Base-by-base conservation (phyloP, 2,329 filamentous ascomycete species). In the Xylaria polymorpha region DNA sequence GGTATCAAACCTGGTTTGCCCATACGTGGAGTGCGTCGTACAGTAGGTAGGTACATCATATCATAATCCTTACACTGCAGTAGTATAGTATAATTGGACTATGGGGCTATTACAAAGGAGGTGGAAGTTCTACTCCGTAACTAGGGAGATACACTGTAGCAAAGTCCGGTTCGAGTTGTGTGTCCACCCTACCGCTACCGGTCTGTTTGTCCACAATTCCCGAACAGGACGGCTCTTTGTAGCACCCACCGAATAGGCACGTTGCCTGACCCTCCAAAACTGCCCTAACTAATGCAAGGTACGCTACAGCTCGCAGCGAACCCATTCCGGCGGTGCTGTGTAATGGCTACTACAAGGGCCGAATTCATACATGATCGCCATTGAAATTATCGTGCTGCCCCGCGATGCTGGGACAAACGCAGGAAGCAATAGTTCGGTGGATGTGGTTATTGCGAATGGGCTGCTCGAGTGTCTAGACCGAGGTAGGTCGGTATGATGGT, bases 251-350 rank as follows among this genome's bases (percentile, higher is more conserved):
- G 65, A 70, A 68, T 72, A 65, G 63, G 65, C 60, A 64, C 4
- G 37, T 53, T 69, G 62, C 62, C 65, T 66, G 68, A 67, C 68
- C 70, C 68, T 68, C 58, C 66, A 59, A 56, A 59, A 44, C 25
- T 50, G 60, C 25, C 25, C 37, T 55, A 43, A 55, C 71, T 72
- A 69, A 72, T 72, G 71, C 71, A 72, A 72, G 71, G 71, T 69
- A 72, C 71, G 63, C 59, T 48, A 61, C 66, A 61, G 61, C 70
- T 61, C 63, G 68, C 65, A 61, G 61, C 61, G 20, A 70, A 56
- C 57, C 61, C 64, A 56, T 59, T 41, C 56, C 48, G 53, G 62
- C 64, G 67, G 67, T 20, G 61, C 39, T 55, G 58, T 41, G 56
- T 35, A 15, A 44, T 51, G 53, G 50, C 39, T 56, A 59, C 39